Evolutionary conservation across 2,329 filamentous ascomycete genomes (phyloP).

Genomic region (Trichoderma koningiopsis): DNA sequence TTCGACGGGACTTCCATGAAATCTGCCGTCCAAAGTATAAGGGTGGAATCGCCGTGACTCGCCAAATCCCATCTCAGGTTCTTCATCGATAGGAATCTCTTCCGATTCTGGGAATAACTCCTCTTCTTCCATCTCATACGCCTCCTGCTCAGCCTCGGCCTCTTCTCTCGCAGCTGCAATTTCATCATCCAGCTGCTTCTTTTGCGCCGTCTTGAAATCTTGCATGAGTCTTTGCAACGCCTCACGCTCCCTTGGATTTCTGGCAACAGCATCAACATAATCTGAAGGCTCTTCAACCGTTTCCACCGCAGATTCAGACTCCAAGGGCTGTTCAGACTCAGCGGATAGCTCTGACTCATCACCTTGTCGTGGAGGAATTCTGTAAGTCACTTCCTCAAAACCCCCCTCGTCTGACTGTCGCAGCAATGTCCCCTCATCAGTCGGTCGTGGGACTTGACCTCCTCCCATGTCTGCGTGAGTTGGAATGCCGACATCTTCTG

Average conservation of each 20-base stretch:
- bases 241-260: conserved; percentile 57
- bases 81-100: conserved; percentile 34
- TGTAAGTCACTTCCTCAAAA: conserved; percentile 63
- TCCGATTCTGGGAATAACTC: conserved; percentile 25
- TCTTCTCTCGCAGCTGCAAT: conserved; percentile 31
- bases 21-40: conserved; percentile 73
- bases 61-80: conserved; percentile 35
- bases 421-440: conserved; percentile 51
- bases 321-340: conserved; percentile 3
- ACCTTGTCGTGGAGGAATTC: conserved; percentile 29
- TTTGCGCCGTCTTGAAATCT: conserved; percentile 55
- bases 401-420: conserved; percentile 58
- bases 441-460: conserved; percentile 27
- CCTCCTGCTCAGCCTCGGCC: conserved; percentile 29
- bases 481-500: conserved; percentile 60
- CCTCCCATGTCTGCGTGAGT: conserved; percentile 43
- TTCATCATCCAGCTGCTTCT: conserved; percentile 34
- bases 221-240: conserved; percentile 58
- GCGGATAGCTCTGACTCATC: conserved; percentile 12
- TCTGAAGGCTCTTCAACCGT: conserved; percentile 36
- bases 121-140: conserved; percentile 33
- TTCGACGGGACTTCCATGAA: conserved; percentile 71
- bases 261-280: conserved; percentile 53
- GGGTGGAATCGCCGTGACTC: conserved; percentile 65
- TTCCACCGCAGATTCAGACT: conserved; percentile 32